phyloP scores from a whole-genome alignment of 768 basidiomycete genomes.

The Serpula lacrymans region DNA sequence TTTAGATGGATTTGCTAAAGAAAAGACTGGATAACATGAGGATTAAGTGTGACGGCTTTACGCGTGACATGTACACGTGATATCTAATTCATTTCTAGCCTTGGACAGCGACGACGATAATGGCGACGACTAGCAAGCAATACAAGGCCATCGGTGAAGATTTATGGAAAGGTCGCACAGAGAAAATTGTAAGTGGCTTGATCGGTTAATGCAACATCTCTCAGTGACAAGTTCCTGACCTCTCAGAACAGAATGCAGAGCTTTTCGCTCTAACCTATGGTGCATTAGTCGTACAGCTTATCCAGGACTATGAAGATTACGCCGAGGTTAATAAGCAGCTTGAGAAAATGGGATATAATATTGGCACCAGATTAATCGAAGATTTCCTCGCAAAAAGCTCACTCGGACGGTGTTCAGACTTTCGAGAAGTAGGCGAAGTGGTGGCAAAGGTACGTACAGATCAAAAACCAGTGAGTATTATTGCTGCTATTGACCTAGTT shows the following conservation, averaged over 20 bases:
- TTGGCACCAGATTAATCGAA: conserved; percentile 93
- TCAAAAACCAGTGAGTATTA: background rate
- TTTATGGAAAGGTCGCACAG: conserved; percentile 90
- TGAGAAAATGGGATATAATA: conserved; percentile 99
- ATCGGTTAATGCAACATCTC: background rate
- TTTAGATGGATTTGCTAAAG: too few species aligned
- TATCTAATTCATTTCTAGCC: too few species aligned
- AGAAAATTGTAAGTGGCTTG: conserved; percentile 77
- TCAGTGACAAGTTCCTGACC: conserved; percentile 10
- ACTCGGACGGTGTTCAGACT: conserved; percentile 90
- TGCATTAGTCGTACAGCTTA: conserved; percentile 95
- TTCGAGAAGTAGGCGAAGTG: conserved; percentile 93
- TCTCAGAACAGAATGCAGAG: conserved; percentile 80
- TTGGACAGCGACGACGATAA: conserved; percentile 33
- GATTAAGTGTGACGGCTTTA: too few species aligned
- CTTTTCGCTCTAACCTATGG: conserved; percentile 97
- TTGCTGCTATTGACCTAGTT: conserved; percentile 4
- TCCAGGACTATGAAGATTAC: conserved; percentile 99
- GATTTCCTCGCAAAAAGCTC: conserved; percentile 93
- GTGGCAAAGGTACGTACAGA: conserved; percentile 80
- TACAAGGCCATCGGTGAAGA: conserved; percentile 92
- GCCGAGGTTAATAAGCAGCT: conserved; percentile 93
- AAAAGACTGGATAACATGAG: too few species aligned
- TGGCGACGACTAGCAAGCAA: conserved; percentile 77
- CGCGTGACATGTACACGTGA: too few species aligned